Evolutionary conservation across 106 monocot genomes (phyloP).

Genomic region (Dendrobium catenatum): DNA sequence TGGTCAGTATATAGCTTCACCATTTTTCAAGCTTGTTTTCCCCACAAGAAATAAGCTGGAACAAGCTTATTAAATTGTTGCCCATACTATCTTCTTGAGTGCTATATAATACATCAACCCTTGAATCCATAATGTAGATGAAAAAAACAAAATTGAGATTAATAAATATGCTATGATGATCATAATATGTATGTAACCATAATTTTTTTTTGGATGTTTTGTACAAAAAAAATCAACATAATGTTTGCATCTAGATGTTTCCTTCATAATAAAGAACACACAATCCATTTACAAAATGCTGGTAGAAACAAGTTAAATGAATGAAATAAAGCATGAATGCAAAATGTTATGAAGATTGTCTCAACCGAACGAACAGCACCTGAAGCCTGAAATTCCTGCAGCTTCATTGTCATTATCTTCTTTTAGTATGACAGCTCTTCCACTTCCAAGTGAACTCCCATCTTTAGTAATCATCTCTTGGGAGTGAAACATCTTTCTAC

Average conservation of each 20-base stretch:
- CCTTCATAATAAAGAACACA: not conserved
- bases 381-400: not conserved
- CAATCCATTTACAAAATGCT: not conserved
- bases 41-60: too few species aligned
- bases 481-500: slow-evolving; percentile 9
- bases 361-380: slow-evolving; percentile 4
- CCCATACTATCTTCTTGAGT: too few species aligned
- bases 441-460: slow-evolving; percentile 6
- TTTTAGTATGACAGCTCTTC: slow-evolving; percentile 7
- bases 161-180: too few species aligned
- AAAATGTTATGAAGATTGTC: not conserved
- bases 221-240: too few species aligned
- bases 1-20: too few species aligned
- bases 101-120: too few species aligned
- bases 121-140: too few species aligned
- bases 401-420: not conserved
- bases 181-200: not conserved
- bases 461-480: slow-evolving; percentile 7
- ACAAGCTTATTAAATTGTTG: too few species aligned
- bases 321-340: not conserved
- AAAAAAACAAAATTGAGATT: too few species aligned
- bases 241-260: too few species aligned
- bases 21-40: too few species aligned
- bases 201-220: not conserved
- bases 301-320: not conserved